These are phyloP conservation scores for Teunomyces atbi DNA, from an alignment of 805 yeast genomes.

Conservation along the genomic window DNA sequence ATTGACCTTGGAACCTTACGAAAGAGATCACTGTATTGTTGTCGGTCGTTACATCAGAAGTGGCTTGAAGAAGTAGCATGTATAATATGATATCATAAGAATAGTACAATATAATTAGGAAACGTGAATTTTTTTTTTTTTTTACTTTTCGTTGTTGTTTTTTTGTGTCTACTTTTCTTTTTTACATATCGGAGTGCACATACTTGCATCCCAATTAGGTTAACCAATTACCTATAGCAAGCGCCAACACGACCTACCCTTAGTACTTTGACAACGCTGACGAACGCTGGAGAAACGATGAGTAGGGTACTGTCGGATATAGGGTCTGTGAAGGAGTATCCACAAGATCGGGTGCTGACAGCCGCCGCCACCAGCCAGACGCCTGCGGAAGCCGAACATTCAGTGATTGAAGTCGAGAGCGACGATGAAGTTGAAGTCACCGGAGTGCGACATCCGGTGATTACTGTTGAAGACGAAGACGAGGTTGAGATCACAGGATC, in stretches of 20 bases:
- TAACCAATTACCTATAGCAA: background rate
- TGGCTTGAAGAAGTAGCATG: constrained; percentile 53
- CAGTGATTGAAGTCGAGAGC: constrained; percentile 1
- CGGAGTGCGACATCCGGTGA: background rate
- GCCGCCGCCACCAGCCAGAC: background rate
- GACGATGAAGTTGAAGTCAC: constrained; percentile 7
- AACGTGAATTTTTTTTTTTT: background rate
- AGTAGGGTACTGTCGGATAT: background rate
- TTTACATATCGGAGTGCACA: background rate
- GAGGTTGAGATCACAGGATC: constrained; percentile 9
- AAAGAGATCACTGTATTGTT: constrained; percentile 99
- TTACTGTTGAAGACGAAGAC: constrained; percentile 4
- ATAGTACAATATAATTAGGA: background rate
- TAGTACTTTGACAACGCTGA: too few relatives aligned
- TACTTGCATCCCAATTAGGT: background rate
- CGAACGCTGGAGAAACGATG: background rate
- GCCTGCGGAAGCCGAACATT: background rate
- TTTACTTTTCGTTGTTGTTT: background rate
- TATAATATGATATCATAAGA: background rate
- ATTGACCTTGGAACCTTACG: constrained; percentile 98
- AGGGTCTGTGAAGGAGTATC: background rate
- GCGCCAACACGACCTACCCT: background rate
- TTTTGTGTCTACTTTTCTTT: background rate
- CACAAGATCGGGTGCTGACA: background rate
- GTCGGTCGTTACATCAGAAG: constrained; percentile 96